Base-by-base conservation (phyloP, 306 rosid species). In the Malus orientalis region DNA sequence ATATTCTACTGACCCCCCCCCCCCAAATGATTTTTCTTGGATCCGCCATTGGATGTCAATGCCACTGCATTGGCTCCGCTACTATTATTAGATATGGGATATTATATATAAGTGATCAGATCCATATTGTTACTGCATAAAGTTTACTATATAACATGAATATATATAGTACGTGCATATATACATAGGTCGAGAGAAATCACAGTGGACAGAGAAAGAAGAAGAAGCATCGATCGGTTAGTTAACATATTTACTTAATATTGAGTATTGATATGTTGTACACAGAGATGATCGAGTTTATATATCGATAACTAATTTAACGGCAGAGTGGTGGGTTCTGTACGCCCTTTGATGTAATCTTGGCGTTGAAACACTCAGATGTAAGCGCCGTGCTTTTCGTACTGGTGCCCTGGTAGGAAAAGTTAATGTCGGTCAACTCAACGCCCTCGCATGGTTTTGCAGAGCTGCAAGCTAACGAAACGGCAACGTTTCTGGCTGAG, bases 401-500 rank as follows among this genome's bases (percentile, higher is more conserved):
- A 25, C 13, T 11, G 11, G 7, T 0, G 0, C 90, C 93, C 0
- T 14, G 2, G 36, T 68, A 87, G 53, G 76, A 4, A 79, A 92
- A 78, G 55, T 87, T 45, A n/a, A 92, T 67, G 60, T 90, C 60
- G 0, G 67, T 51, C 54, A 92, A 3, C 73, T 87, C 90, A 70
- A 89, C 49, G 4, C 64, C 83, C 1, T 73, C 63, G 55, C 97
- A 92, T 0, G 97, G 97, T 27, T 79, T 67, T 32, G 0, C 5
- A 1, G 72, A 14, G 70, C 97, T 92, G 78, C 97, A 92, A 20
- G 71, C 80, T 11, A 92, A 76, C 19, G 88, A 77, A 13, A 92
- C 83, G 0, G 86, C 86, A 16, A 83, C 25, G 27, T 87, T 84
- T 11, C 90, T 76, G 13, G 32, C 14, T 4, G 96, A 79, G 0